These are phyloP conservation scores for Phytophthora pluvialis DNA, from an alignment of 352 stramenopile genomes.

Conservation along the genomic window DNA sequence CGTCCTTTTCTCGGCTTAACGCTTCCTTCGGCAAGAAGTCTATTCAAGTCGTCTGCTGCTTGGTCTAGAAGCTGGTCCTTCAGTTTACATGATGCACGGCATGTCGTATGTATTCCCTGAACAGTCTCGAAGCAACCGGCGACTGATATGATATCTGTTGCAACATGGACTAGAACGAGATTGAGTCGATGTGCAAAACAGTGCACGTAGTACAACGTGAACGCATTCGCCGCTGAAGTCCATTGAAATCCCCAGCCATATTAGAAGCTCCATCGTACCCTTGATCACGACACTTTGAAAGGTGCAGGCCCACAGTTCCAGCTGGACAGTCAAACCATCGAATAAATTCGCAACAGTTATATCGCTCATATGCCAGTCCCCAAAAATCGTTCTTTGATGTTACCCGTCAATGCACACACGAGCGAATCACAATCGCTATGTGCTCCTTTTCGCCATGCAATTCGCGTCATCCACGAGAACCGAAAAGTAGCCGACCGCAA, in stretches of 20 bases:
- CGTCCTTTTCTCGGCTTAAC: neutral
- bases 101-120: conserved; percentile 11
- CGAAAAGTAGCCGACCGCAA: too few species aligned
- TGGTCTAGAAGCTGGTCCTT: neutral
- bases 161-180: neutral
- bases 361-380: too few species aligned
- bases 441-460: too few species aligned
- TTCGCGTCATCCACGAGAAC: too few species aligned
- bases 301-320: too few species aligned
- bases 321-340: too few species aligned
- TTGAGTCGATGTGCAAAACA: conserved; percentile 17
- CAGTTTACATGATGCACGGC: conserved; percentile 8
- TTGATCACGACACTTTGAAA: conserved; percentile 1
- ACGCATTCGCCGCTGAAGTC: neutral
- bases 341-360: too few species aligned
- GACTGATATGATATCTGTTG: conserved; percentile 5
- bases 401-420: too few species aligned
- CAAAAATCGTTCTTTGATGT: too few species aligned
- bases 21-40: neutral
- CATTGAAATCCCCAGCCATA: conserved; percentile 11
- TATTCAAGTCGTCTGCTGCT: neutral
- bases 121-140: conserved; percentile 5
- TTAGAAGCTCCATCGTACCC: conserved; percentile 11
- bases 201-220: conserved; percentile 2
- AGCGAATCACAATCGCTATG: too few species aligned